Conservation (phyloP, 192 early-diverging fungal genomes). For the Lobosporangium transversale region DNA sequence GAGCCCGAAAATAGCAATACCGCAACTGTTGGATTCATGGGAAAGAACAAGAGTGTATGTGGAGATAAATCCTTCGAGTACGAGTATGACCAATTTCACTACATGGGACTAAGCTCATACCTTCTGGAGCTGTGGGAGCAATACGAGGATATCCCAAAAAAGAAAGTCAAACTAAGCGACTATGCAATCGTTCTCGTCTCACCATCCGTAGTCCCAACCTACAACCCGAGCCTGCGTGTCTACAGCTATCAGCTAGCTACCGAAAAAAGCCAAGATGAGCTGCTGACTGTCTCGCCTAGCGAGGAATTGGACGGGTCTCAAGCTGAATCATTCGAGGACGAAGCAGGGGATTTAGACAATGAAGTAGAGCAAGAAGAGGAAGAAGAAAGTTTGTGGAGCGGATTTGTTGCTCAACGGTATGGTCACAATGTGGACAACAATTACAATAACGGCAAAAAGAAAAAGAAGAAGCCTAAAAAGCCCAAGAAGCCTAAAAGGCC, state of each 20-base stretch:
- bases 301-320: background rate
- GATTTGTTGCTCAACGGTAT: slow-evolving; percentile 3
- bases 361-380: slow-evolving; percentile 6
- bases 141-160: slow-evolving; percentile 33
- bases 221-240: slow-evolving; percentile 70
- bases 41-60: background rate
- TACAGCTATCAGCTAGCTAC: slow-evolving; percentile 60
- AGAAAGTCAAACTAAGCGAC: slow-evolving; percentile 35
- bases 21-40: background rate
- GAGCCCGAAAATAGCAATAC: background rate
- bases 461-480: slow-evolving; percentile 39
- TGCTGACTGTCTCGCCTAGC: background rate
- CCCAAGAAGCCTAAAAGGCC: slow-evolving; percentile 36
- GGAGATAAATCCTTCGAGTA: slow-evolving; percentile 18
- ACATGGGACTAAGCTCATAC: slow-evolving; percentile 40
- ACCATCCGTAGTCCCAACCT: slow-evolving; percentile 73
- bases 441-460: slow-evolving; percentile 19
- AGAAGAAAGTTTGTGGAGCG: background rate
- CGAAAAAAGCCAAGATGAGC: slow-evolving; percentile 10
- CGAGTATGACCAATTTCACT: slow-evolving; percentile 45
- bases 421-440: background rate
- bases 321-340: background rate
- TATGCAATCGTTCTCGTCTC: slow-evolving; percentile 61
- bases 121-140: slow-evolving; percentile 55
- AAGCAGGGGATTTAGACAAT: slow-evolving; percentile 7